These are phyloP conservation scores for Penicillium chermesinum DNA, from an alignment of 495 filamentous ascomycete genomes.

Conservation along the genomic window DNA sequence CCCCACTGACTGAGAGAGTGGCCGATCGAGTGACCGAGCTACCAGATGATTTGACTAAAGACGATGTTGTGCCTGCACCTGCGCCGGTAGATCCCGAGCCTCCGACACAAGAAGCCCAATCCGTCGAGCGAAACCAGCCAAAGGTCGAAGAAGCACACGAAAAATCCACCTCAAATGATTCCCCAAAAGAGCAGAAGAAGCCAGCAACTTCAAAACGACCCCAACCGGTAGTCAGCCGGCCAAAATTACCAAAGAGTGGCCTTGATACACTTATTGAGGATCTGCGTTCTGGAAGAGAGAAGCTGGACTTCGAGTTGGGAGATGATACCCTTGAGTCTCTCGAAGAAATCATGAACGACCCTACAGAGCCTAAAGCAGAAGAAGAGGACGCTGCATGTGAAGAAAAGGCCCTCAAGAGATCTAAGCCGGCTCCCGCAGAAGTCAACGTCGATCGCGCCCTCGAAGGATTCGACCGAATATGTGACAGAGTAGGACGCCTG, in stretches of 20 bases:
- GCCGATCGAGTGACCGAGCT: slow-evolving; percentile 26
- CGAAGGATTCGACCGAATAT: too few species aligned
- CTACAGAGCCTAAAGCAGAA: slow-evolving; percentile 30
- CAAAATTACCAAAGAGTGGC: slow-evolving; percentile 45
- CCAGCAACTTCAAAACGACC: slow-evolving; percentile 6
- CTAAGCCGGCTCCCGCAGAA: too few species aligned
- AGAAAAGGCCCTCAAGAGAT: slow-evolving; percentile 27
- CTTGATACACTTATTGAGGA: slow-evolving; percentile 52
- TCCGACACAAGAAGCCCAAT: neutral
- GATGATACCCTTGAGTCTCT: slow-evolving; percentile 61
- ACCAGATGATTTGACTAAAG: slow-evolving; percentile 28
- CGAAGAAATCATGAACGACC: slow-evolving; percentile 48
- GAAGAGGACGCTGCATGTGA: slow-evolving; percentile 34
- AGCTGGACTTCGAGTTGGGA: slow-evolving; percentile 36
- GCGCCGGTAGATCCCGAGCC: slow-evolving; percentile 4
- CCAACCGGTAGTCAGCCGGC: slow-evolving; percentile 29
- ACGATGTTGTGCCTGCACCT: slow-evolving; percentile 16
- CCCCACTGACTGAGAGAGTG: slow-evolving; percentile 42
- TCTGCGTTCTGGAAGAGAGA: slow-evolving; percentile 39
- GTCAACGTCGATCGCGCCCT: too few species aligned
- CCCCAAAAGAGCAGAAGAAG: slow-evolving; percentile 1
- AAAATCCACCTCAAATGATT: slow-evolving; percentile 1
- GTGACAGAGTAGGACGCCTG: too few species aligned
- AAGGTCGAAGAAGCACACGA: slow-evolving; percentile 7
- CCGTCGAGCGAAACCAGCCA: neutral